Evolutionary conservation across 441 rosid species (phyloP).

Genomic region (Breynia disticha): DNA sequence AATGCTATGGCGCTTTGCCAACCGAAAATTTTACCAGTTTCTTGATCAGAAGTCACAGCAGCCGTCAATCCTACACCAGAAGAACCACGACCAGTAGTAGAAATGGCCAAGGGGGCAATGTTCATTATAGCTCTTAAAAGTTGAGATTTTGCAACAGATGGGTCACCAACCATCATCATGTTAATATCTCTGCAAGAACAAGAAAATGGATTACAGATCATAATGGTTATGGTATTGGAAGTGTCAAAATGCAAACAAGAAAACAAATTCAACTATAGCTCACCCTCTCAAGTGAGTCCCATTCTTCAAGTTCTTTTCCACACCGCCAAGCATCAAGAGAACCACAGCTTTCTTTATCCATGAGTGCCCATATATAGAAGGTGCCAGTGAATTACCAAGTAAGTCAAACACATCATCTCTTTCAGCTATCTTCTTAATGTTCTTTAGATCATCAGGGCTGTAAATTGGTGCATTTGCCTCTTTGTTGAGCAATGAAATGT

Average conservation of each 20-base stretch:
- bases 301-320: conserved; percentile 87
- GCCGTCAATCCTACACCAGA: conserved; percentile 99
- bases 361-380: conserved; percentile 91
- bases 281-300: conserved; percentile 98
- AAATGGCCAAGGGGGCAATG: conserved; percentile 95
- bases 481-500: conserved; percentile 82
- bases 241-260: background rate
- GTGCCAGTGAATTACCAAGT: conserved; percentile 86
- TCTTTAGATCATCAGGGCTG: conserved; percentile 62
- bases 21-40: conserved; percentile 51
- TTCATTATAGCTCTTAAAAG: conserved; percentile 93
- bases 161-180: conserved; percentile 99
- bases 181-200: conserved; percentile 68
- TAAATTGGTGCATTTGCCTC: conserved; percentile 94
- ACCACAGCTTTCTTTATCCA: conserved; percentile 98
- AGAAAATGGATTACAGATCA: conserved; percentile 3
- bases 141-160: conserved; percentile 98
- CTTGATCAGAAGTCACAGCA: conserved; percentile 98
- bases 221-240: background rate
- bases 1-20: background rate
- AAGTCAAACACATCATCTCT: conserved; percentile 86
- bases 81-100: conserved; percentile 98
- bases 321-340: conserved; percentile 88
- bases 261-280: conserved; percentile 19
- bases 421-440: conserved; percentile 76